Evolutionary conservation across 306 rosid species (phyloP).

Genomic region (Prunus armeniaca): DNA sequence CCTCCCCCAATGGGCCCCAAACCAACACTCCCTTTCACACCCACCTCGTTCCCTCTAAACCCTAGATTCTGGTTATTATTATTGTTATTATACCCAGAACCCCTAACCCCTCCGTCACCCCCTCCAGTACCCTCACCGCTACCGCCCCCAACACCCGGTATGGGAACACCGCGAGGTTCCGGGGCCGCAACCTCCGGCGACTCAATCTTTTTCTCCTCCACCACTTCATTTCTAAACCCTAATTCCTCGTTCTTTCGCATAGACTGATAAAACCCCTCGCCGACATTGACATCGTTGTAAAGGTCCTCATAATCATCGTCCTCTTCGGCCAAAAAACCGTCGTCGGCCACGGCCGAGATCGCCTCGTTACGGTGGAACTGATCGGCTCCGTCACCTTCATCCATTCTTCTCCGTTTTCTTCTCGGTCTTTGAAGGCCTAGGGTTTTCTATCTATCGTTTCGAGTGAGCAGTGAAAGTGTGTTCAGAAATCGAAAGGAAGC

Average conservation of each 20-base stretch:
- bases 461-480: background rate
- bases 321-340: constrained; percentile 76
- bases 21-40: constrained; percentile 39
- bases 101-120: constrained; percentile 39
- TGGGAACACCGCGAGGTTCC: constrained; percentile 32
- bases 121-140: constrained; percentile 20
- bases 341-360: constrained; percentile 96
- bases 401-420: constrained; percentile 34
- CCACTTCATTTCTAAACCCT: constrained; percentile 47
- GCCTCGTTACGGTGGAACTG: constrained; percentile 98
- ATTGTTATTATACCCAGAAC: constrained; percentile 45
- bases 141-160: constrained; percentile 53
- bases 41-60: constrained; percentile 58
- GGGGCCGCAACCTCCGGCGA: constrained; percentile 13
- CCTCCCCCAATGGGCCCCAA: constrained; percentile 40
- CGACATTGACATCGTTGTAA: constrained; percentile 92
- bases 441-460: background rate
- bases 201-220: constrained; percentile 49
- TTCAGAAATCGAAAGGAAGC: background rate
- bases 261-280: constrained; percentile 89
- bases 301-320: constrained; percentile 96
- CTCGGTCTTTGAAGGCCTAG: background rate
- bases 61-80: constrained; percentile 64
- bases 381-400: constrained; percentile 78
- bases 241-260: constrained; percentile 66